Evolutionary conservation across 2,329 filamentous ascomycete genomes (phyloP), one percentile per base, ranked within the genome.

Genomic region (Eutypella sp.): DNA sequence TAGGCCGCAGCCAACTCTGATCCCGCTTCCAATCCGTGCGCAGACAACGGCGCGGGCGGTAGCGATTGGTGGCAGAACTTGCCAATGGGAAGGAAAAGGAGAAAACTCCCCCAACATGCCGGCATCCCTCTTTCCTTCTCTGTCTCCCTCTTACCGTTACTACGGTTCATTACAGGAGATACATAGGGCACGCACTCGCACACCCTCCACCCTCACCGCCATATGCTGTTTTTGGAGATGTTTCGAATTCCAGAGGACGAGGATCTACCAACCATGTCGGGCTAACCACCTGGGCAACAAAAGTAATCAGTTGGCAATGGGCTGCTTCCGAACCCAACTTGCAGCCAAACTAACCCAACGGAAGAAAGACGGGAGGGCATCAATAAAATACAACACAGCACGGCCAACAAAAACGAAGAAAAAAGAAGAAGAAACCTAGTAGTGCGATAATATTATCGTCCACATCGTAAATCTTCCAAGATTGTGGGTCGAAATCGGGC

Each of bases 1-100:
- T 22, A 16, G 19, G 36, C 36, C 19, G 42, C 42, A 44, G 42
- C 16, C 33, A 3, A 19, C 42, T 39, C 20, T 10, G 19, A 40
- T 44, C 42, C 38, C 42, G 42, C 31, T 44, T 38, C 31, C 31
- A 16, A 25, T 19, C 36, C 19, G 11, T 22, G n/a, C 19, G 19
- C 20, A 13, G 20, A n/a, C 11, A 11, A 8, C 36, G 19, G 19
- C 36, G n/a, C n/a, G 16, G 20, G 20, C 20, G 19, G 3, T 19
- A 6, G 36, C 15, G 20, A 39, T 39, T 39, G 36, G 36, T n/a
- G 36, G n/a, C 20, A 39, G n/a, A n/a, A 9, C 15, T 23, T 8
- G 36, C 36, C 36, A 39, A 24, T 39, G 19, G 9, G 36, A 23
- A 39, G 10, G 3, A 7, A 23, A 39, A 39, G 15, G n/a, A n/a